Base-by-base conservation (phyloP, 805 yeast species). In the Grigorovia jiainica region DNA sequence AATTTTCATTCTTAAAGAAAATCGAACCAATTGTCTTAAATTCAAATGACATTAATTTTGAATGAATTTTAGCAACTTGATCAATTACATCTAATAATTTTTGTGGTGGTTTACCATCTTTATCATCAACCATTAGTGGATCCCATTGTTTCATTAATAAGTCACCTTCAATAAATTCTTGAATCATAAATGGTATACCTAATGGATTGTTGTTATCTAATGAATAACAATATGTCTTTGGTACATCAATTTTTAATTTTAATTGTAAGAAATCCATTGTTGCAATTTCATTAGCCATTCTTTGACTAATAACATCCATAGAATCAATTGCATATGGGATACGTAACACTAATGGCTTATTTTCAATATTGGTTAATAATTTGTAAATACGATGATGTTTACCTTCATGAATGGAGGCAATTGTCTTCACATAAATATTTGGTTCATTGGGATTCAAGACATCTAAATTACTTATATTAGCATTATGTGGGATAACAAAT, bases 401-500 rank as follows among this genome's bases (percentile, higher is more conserved):
- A 42, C 97, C 98, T 62, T 90, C 97, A 57, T 86, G 95, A 46
- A 87, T 73, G 42, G 94, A 82, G 45, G 85, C 76, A 58, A 90
- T 77, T 38, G 89, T 78, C 53, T 78, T 79, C 50, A 87, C 70
- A 40, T 68, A 61, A 25, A 77, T 58, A 13, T 24, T 38, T 20
- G 65, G 65, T 45, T 73, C 74, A 23, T 63, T 67, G 3, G 69
- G 67, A 33, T 63, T 65, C 19, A 58, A 49, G 0, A 65, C 58
- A 8, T 83, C 82, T 33, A 78, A 47, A 21, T 68, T 52, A 9
- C 63, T 54, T 9, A 57, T 50, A 30, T 61, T 61, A 38, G 71
- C 56, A 58, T 79, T 79, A 45, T 78, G 71, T 25, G 72, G 68
- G 42, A 79, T 62, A 8, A 60, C 63, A 9, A 75, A 61, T 18